Base-by-base conservation (phyloP, 441 rosid genomes). In the Euphorbia schlechtendalii region DNA sequence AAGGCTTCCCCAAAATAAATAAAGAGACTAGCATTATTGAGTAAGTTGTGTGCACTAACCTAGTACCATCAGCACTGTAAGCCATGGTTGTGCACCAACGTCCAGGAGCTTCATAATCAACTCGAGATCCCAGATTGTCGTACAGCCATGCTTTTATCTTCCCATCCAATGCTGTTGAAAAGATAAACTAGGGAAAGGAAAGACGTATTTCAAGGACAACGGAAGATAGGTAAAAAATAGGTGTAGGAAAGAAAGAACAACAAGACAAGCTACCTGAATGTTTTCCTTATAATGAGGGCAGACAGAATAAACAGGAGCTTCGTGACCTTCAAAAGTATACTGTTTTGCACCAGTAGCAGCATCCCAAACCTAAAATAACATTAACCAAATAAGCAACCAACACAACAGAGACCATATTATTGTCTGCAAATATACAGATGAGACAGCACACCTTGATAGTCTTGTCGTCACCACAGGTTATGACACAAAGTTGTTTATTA, bases 31-130 rank as follows among this genome's bases (percentile, higher is more conserved):
- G 49, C 40, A 63, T 46, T 63, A 61, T 20, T 18, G 36, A 63
- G 57, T 63, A 28, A 54, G 67, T 48, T 55, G 41, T 46, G 76
- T 41, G 46, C 20, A 59, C 67, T 67, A 62, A 86, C 97, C 98
- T 86, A 65, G 97, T 87, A 63, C 99, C 99, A 74, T 93, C 97
- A 66, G 99, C 93, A 77, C 96, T 93, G 74, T 93, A 93, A 53
- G 97, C 93, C 99, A 93, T 93, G 25, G 96, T 93, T 34, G 99
- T 93, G 82, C 96, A 90, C 91, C 93, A 86, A 17, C 87, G 91
- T 60, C 99, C 97, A 68, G 99, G 99, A 80, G 99, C 97, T 61
- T 93, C 99, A 66, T 93, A 93, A 80, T 93, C 99, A 74, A 93
- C 93, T 58, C 97, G 78, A 63, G 97, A 88, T 66, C 99, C 97